Percentiles rank a stretch among this genome's conserved stretches.
These are phyloP conservation scores for Amphicarpaea edgeworthii DNA, from an alignment of 306 rosid species.

Conservation along the genomic window DNA sequence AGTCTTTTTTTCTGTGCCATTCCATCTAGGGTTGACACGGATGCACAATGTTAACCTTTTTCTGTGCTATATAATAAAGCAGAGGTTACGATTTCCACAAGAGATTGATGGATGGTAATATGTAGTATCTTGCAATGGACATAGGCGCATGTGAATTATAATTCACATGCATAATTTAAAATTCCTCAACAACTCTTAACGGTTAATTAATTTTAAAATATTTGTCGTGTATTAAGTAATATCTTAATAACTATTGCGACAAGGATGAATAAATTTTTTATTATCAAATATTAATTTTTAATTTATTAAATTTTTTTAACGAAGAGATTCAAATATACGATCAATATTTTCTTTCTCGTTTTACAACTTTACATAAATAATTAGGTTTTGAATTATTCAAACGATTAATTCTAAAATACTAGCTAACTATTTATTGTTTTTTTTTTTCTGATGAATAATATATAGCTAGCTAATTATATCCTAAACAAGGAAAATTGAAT, in stretches of 20 bases:
- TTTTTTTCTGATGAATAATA: too few relatives aligned
- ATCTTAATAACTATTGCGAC: neutral
- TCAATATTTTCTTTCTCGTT: too few relatives aligned
- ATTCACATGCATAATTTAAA: constrained; percentile 29
- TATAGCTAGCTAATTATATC: too few relatives aligned
- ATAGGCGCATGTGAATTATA: constrained; percentile 30
- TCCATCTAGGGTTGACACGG: constrained; percentile 5
- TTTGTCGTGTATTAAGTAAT: neutral
- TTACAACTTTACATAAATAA: neutral
- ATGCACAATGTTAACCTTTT: constrained; percentile 31
- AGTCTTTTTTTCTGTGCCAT: neutral
- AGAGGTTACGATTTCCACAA: constrained; percentile 47
- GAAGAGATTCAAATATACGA: too few relatives aligned
- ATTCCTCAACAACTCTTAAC: constrained; percentile 13
- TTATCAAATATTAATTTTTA: too few relatives aligned
- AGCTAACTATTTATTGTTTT: neutral
- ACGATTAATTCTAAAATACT: neutral
- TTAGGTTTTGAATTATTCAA: neutral
- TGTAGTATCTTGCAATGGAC: constrained; percentile 16
- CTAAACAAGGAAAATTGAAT: neutral
- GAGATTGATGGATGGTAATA: constrained; percentile 34
- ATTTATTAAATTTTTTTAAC: too few relatives aligned
- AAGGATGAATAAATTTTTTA: too few relatives aligned
- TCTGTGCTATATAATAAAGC: constrained; percentile 43
- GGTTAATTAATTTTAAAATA: neutral